Evolutionary conservation across 306 rosid genomes (phyloP), one percentile per base, ranked within the genome.

Genomic region (Leucaena leucocephala): DNA sequence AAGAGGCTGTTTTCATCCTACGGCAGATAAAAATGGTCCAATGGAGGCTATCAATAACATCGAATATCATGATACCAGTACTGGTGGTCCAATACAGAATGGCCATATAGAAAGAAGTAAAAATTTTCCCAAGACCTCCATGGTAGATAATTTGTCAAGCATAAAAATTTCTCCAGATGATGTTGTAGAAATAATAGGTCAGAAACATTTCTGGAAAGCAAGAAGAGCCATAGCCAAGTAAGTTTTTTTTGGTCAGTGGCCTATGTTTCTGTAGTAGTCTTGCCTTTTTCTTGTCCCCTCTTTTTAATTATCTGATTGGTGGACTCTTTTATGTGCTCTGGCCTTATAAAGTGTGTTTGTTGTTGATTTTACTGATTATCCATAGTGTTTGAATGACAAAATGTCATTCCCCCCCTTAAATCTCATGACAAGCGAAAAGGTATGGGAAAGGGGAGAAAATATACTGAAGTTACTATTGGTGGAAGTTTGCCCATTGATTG

Each of bases 141-240:
- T 78, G 85, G 84, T 91, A 63, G 96, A 90, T 84, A 78, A 88
- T 76, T 42, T 89, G 74, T 84, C 94, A 43, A 76, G 86, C 71
- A 5, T 75, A 42, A 85, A 84, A 66, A 13, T 96, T 65, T 86
- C 91, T 86, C 98, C 99, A 3, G 99, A 96, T 91, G 94, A 93
- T 78, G 91, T 91, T 67, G 98, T 89, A 7, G 96, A 84, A 79
- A 70, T 93, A 68, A 89, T 96, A 79, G 99, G 99, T 76, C 98
- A 88, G 84, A 90, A 91, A 78, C 97, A 87, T 83, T 96, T 96
- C 84, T 93, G 96, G 99, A 96, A 90, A 87, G 99, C 99, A 10
- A 91, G 99, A 87, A 93, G 83, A 82, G 98, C 85, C 55, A 96
- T 96, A 74, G 86, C 80, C 86, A 87, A 86, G 99, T 96, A 93